These are phyloP conservation scores for Tylopilus orsonianus DNA, from an alignment of 1,284 basidiomycete species.

Conservation along the genomic window DNA sequence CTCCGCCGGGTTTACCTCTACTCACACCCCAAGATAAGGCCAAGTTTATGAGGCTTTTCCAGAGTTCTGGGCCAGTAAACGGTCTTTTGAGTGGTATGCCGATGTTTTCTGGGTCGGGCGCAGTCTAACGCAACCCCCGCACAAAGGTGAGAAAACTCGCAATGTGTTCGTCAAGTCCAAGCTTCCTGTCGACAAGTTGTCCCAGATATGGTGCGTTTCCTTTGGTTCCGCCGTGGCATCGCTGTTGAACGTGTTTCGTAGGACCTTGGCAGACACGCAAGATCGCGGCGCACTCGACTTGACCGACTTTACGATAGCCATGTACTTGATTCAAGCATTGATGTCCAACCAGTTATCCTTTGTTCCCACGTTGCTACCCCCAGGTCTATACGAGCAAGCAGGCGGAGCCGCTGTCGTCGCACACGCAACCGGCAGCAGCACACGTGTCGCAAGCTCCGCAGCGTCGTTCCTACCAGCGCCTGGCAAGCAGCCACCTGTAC, in stretches of 20 bases:
- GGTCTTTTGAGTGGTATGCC: conserved; percentile 74
- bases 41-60: conserved; percentile 83
- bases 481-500: conserved; percentile 37
- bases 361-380: conserved; percentile 82
- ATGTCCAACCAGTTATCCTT: conserved; percentile 81
- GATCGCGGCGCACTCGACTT: conserved; percentile 87
- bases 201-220: conserved; percentile 83
- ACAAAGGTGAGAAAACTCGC: conserved; percentile 82
- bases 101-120: background rate
- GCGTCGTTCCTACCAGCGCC: conserved; percentile 36
- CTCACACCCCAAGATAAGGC: conserved; percentile 77
- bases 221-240: background rate
- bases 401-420: conserved; percentile 49
- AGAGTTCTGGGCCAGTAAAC: conserved; percentile 67
- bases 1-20: conserved; percentile 59
- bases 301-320: conserved; percentile 93
- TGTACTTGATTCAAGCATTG: conserved; percentile 91
- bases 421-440: conserved; percentile 62
- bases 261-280: conserved; percentile 94
- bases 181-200: conserved; percentile 85
- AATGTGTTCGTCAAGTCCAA: conserved; percentile 94
- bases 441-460: conserved; percentile 52
- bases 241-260: conserved; percentile 35
- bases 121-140: conserved; percentile 11
- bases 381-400: conserved; percentile 88